phyloP scores from a whole-genome alignment of 306 rosid species.

The Carpinus viminea region DNA sequence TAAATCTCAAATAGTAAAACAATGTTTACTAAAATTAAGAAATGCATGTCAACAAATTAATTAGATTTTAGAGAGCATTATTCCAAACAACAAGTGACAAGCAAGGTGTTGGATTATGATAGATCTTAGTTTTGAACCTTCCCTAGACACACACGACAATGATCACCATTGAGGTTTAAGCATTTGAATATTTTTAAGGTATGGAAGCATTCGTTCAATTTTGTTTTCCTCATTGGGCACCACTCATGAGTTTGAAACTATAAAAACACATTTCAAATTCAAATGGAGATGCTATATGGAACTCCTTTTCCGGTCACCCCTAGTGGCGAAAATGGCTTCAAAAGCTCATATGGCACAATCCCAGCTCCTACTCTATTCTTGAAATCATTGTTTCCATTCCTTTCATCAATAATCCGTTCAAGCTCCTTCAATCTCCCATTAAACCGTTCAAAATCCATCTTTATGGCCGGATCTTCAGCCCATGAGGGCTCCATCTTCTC shows the following conservation, averaged over 20 bases:
- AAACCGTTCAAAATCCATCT: constrained; percentile 58
- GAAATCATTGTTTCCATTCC: constrained; percentile 43
- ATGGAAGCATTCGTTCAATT: too few species aligned
- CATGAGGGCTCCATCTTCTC: constrained; percentile 58
- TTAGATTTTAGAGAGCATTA: too few species aligned
- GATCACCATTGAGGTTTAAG: background rate
- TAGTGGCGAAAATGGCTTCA: constrained; percentile 74
- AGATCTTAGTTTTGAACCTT: background rate
- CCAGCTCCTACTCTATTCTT: constrained; percentile 85
- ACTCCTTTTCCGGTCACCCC: constrained; percentile 79
- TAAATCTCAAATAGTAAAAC: too few species aligned
- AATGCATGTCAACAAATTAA: too few species aligned
- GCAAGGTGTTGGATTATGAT: background rate
- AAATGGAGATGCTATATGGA: constrained; percentile 82
- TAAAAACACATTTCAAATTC: constrained; percentile 5
- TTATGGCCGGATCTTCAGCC: constrained; percentile 57
- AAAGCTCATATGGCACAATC: constrained; percentile 63
- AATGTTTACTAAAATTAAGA: too few species aligned
- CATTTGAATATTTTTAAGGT: background rate
- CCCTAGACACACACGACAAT: background rate
- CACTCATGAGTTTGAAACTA: background rate
- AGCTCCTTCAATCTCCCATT: constrained; percentile 44
- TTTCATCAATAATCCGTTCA: constrained; percentile 52
- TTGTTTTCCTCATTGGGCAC: background rate
- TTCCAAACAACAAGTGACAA: too few species aligned